These are phyloP conservation scores for Pouteria glomerata DNA, from an alignment of 148 eudicot genomes.

Conservation along the genomic window DNA sequence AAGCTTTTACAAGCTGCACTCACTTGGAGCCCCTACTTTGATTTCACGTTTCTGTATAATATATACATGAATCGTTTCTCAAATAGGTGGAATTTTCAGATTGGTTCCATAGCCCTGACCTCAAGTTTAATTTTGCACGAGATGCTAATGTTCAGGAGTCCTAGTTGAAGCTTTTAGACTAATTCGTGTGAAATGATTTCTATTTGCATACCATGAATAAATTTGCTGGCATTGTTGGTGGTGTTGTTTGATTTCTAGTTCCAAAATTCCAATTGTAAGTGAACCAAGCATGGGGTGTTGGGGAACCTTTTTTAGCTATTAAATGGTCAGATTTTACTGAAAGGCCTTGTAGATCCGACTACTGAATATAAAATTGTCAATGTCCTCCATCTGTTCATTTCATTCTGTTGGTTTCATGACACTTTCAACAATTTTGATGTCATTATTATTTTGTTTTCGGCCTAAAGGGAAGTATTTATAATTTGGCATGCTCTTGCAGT, in stretches of 20 bases:
- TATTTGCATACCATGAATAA: not conserved
- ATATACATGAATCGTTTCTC: too few relatives aligned
- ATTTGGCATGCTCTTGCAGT: constrained; percentile 44
- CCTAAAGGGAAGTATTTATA: not conserved
- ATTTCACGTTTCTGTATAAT: too few relatives aligned
- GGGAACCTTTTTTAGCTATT: not conserved
- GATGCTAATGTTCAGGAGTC: not conserved
- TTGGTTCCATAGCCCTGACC: not conserved
- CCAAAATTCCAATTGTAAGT: not conserved
- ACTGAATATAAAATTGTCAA: not conserved
- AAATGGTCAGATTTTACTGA: not conserved
- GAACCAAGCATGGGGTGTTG: not conserved
- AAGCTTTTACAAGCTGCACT: too few relatives aligned
- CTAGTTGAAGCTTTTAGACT: too few relatives aligned
- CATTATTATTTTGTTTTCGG: not conserved
- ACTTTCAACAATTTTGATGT: not conserved
- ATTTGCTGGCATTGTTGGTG: not conserved
- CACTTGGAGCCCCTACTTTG: too few relatives aligned
- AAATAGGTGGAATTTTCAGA: not conserved
- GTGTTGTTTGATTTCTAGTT: not conserved
- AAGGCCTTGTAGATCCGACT: not conserved
- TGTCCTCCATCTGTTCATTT: not conserved
- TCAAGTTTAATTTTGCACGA: not conserved
- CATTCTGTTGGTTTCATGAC: not conserved
- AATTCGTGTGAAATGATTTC: not conserved